phyloP scores from a whole-genome alignment of 148 eudicot genomes.

The Selenicereus undatus region DNA sequence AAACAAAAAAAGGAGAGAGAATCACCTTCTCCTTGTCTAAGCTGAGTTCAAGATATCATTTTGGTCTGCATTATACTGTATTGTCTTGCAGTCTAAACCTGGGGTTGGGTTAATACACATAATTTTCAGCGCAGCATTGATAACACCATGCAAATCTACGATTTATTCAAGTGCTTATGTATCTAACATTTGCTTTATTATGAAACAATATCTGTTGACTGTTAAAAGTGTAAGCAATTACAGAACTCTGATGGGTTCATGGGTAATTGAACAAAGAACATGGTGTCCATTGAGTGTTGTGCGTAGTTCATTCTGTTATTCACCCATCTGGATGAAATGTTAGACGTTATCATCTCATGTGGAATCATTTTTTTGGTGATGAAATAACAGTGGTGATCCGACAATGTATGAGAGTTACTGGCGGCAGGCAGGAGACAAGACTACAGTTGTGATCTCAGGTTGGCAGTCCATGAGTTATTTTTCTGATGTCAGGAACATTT shows the following conservation, averaged over 20 bases:
- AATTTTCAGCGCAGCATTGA: no score
- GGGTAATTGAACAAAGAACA: slow-evolving; percentile 15
- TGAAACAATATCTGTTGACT: background rate
- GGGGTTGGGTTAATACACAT: no score
- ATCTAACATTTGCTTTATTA: background rate
- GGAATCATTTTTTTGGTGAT: background rate
- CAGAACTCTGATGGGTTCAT: background rate
- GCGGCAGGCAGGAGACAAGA: slow-evolving; percentile 58
- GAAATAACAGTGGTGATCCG: slow-evolving; percentile 80
- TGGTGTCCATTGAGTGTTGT: slow-evolving; percentile 9
- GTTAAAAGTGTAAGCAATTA: background rate
- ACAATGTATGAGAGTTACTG: slow-evolving; percentile 88
- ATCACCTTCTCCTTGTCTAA: no score
- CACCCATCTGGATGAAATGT: background rate
- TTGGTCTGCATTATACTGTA: no score
- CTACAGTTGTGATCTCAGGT: slow-evolving; percentile 60
- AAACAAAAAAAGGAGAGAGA: no score
- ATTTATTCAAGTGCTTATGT: no score
- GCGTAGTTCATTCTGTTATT: background rate
- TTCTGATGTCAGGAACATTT: slow-evolving; percentile 59
- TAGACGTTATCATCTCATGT: background rate
- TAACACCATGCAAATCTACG: no score
- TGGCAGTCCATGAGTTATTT: slow-evolving; percentile 88
- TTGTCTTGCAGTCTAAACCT: no score
- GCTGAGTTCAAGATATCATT: no score